phyloP scores from a whole-genome alignment of 805 yeast species.

The Torulaspora franciscae region DNA sequence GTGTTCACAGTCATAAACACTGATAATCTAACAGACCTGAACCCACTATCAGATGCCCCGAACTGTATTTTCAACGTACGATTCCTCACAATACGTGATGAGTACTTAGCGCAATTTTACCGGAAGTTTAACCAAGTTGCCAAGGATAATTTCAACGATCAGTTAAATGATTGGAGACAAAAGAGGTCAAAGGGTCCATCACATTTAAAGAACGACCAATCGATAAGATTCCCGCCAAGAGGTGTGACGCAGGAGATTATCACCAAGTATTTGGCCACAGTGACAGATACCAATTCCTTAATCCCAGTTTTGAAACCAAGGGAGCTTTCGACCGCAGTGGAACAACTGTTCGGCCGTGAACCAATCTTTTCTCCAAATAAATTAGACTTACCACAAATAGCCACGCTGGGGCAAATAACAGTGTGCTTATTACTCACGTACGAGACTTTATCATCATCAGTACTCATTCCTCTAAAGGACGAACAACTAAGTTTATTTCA shows the following conservation, averaged over 20 bases:
- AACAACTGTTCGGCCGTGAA: slow-evolving; percentile 21
- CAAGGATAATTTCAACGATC: slow-evolving; percentile 14
- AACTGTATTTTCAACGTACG: slow-evolving; percentile 24
- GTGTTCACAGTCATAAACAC: slow-evolving; percentile 12
- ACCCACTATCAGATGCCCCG: slow-evolving; percentile 20
- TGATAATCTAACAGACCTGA: slow-evolving; percentile 11
- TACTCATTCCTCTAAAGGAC: slow-evolving; percentile 27
- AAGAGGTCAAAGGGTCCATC: slow-evolving; percentile 8
- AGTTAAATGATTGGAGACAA: slow-evolving; percentile 14
- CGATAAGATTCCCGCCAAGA: slow-evolving; percentile 22
- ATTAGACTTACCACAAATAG: slow-evolving; percentile 20
- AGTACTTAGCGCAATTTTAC: slow-evolving; percentile 22
- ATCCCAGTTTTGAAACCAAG: slow-evolving; percentile 28
- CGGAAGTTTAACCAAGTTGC: slow-evolving; percentile 13
- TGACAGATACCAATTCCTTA: slow-evolving; percentile 21
- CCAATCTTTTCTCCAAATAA: slow-evolving; percentile 19
- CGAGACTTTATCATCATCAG: slow-evolving; percentile 29
- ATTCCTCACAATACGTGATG: slow-evolving; percentile 25
- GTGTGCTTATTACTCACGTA: slow-evolving; percentile 25
- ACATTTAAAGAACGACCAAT: slow-evolving; percentile 8
- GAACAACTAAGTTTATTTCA: slow-evolving; percentile 20
- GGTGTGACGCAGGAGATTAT: slow-evolving; percentile 18
- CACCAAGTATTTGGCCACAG: slow-evolving; percentile 19
- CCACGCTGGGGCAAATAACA: slow-evolving; percentile 21
- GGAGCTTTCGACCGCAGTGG: slow-evolving; percentile 20